phyloP scores from a whole-genome alignment of 2,329 filamentous ascomycete species.

The Xylariaceae sp. region DNA sequence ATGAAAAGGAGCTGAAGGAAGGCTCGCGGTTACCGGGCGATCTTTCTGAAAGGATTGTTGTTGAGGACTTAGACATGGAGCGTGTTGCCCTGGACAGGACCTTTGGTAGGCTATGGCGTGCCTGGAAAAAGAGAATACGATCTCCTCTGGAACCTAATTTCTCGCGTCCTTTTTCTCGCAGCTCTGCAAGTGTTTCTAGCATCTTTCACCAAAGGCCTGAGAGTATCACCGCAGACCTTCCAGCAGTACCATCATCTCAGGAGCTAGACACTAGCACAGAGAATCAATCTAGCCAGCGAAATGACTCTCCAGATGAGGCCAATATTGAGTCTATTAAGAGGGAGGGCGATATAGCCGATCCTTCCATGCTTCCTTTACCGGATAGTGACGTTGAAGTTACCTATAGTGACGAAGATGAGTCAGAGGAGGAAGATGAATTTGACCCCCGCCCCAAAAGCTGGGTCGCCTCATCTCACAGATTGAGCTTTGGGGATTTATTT shows the following conservation, averaged over 20 bases:
- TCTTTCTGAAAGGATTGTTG: conserved; percentile 70
- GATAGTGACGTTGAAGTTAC: conserved; percentile 68
- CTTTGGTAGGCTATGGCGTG: conserved; percentile 87
- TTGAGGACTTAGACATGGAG: conserved; percentile 92
- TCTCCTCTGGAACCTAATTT: conserved; percentile 57
- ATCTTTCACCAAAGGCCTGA: conserved; percentile 45
- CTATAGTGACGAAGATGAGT: conserved; percentile 67
- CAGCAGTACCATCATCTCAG: conserved; percentile 44
- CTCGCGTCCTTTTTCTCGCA: conserved; percentile 56
- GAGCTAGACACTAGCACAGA: conserved; percentile 31
- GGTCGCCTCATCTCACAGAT: conserved; percentile 42
- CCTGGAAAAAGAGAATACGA: conserved; percentile 88
- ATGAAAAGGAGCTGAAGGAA: conserved; percentile 64
- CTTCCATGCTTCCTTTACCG: conserved; percentile 72
- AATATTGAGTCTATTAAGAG: neutral
- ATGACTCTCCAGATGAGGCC: neutral
- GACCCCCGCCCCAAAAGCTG: conserved; percentile 55
- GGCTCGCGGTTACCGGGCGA: conserved; percentile 53
- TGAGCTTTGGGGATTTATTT: conserved; percentile 42
- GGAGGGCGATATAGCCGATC: conserved; percentile 44
- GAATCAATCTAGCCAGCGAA: conserved; percentile 24
- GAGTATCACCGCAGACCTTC: conserved; percentile 48
- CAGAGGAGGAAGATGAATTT: conserved; percentile 48
- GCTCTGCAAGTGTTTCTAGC: conserved; percentile 46
- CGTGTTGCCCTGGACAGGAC: conserved; percentile 89